phyloP scores from a whole-genome alignment of 2,329 filamentous ascomycete genomes.

The Hawksworthiomyces lignivorus region DNA sequence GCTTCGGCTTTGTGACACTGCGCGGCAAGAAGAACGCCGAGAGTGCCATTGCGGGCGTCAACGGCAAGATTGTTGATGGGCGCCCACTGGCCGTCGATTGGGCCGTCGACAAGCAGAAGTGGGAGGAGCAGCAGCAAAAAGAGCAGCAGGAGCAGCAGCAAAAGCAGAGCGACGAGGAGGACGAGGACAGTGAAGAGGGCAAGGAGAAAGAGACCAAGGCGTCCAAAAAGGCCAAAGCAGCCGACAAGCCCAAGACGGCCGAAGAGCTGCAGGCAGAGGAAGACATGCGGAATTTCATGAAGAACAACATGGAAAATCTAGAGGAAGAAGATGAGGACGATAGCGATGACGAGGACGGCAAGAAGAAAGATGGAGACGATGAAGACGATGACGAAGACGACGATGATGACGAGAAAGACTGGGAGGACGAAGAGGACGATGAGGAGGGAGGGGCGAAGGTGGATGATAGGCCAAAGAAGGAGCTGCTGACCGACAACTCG shows the following conservation, averaged over 20 bases:
- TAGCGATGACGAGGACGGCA: slow-evolving; percentile 34
- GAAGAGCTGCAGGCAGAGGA: slow-evolving; percentile 29
- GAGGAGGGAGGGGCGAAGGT: slow-evolving; percentile 22
- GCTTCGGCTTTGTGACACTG: slow-evolving; percentile 89
- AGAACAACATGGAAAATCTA: slow-evolving; percentile 48
- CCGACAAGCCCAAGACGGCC: slow-evolving; percentile 20
- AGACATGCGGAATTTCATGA: slow-evolving; percentile 47
- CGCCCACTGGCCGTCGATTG: slow-evolving; percentile 88
- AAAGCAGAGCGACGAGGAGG: slow-evolving; percentile 27
- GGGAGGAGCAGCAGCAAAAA: slow-evolving; percentile 56
- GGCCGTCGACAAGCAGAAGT: slow-evolving; percentile 87
- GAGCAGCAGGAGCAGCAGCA: slow-evolving; percentile 32
- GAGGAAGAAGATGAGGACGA: slow-evolving; percentile 49
- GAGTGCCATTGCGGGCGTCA: slow-evolving; percentile 74
- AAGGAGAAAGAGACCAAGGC: slow-evolving; percentile 23
- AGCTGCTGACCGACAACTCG: slow-evolving; percentile 51
- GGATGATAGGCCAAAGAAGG: slow-evolving; percentile 24
- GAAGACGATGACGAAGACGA: slow-evolving; percentile 37
- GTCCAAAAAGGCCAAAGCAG: slow-evolving; percentile 23
- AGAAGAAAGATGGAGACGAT: slow-evolving; percentile 38
- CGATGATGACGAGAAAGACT: slow-evolving; percentile 30
- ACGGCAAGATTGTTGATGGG: slow-evolving; percentile 85
- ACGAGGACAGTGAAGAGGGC: slow-evolving; percentile 21
- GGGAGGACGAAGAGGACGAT: slow-evolving; percentile 26
- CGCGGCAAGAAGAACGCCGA: slow-evolving; percentile 86